Evolutionary conservation across 495 filamentous ascomycete species (phyloP), one percentile per base, ranked within the genome.

Genomic region (Extremus antarcticus): DNA sequence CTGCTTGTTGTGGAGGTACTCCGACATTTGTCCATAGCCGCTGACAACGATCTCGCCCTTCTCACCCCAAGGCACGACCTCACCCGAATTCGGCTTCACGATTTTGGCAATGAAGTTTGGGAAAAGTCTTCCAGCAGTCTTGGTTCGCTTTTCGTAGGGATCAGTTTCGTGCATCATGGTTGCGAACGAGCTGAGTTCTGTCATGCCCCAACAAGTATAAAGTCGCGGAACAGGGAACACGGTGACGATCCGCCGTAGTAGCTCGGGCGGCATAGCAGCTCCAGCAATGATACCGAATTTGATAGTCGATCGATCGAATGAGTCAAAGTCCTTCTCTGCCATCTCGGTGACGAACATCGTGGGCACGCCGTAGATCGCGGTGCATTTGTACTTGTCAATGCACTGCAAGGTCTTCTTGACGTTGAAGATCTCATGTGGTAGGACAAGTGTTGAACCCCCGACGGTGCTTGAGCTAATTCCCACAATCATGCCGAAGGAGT

Each of bases 101-200:
- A 63, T 63, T 48, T 63, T 63, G 7, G 50, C 38, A 25, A 55
- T 45, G 43, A 56, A 63, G 54, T 63, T 47, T 22, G 60, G 60
- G 23, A 63, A 60, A 16, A 57, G 49, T 40, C 60, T 49, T 2
- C 60, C 57, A 17, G 60, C 58, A 4, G 60, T 63, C 23, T 57
- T 51, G 25, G 58, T 53, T 24, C 53, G 57, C 47, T 63, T 63
- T n/a, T 60, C 57, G 38, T 49, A 56, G 17, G 60, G 60, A 24
- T 60, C 60, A n/a, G 53, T 63, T 45, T 55, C 57, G 43, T 59
- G 57, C 57, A 59, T 63, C 60, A 63, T 63, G 23, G 57, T 56
- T 20, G 50, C 57, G 46, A 63, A 56, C 1, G 60, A 60, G 53
- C 38, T 57, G 21, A 63, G 57, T 38, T 60, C 60, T 15, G 60